Evolutionary conservation across 2,329 filamentous ascomycete genomes (phyloP).

Genomic region (Penicillium sp.): DNA sequence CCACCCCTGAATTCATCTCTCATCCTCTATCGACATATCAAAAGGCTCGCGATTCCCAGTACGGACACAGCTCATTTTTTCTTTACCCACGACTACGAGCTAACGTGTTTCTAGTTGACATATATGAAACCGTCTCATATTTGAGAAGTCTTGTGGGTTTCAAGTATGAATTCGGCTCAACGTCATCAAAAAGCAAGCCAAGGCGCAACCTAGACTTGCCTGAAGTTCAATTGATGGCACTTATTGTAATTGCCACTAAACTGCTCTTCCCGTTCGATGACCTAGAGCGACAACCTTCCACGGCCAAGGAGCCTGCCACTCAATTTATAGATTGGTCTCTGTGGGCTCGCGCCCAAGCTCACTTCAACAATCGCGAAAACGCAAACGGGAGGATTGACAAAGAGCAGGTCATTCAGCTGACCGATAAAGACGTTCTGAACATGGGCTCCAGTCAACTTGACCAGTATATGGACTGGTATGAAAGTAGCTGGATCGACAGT

Average conservation of each 20-base stretch:
- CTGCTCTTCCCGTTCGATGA: conserved; percentile 74
- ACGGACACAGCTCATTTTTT: conserved; percentile 31
- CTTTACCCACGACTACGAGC: conserved; percentile 5
- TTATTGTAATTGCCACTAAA: conserved; percentile 76
- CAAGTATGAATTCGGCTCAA: conserved; percentile 55
- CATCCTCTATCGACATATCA: conserved; percentile 69
- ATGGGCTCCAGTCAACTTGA: conserved; percentile 67
- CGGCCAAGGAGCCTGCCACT: conserved; percentile 58
- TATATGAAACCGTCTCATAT: conserved; percentile 57
- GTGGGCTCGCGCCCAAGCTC: conserved; percentile 62
- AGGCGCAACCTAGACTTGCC: conserved; percentile 60
- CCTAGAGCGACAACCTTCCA: conserved; percentile 53
- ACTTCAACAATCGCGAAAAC: conserved; percentile 37
- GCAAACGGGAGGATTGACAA: conserved; percentile 41
- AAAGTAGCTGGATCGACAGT: conserved; percentile 59
- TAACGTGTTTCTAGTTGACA: conserved; percentile 29
- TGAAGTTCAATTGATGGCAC: conserved; percentile 71
- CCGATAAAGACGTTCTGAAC: conserved; percentile 62
- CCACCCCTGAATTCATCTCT: conserved; percentile 72
- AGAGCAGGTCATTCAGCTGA: conserved; percentile 57
- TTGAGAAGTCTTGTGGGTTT: conserved; percentile 61
- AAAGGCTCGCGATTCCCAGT: conserved; percentile 74
- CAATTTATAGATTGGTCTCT: conserved; percentile 70
- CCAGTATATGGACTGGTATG: conserved; percentile 79
- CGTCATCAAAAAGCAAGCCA: conserved; percentile 37